Evolutionary conservation across 2,329 filamentous ascomycete species (phyloP), one percentile per base, ranked within the genome.

Genomic region (Stagonosporopsis tanaceti): DNA sequence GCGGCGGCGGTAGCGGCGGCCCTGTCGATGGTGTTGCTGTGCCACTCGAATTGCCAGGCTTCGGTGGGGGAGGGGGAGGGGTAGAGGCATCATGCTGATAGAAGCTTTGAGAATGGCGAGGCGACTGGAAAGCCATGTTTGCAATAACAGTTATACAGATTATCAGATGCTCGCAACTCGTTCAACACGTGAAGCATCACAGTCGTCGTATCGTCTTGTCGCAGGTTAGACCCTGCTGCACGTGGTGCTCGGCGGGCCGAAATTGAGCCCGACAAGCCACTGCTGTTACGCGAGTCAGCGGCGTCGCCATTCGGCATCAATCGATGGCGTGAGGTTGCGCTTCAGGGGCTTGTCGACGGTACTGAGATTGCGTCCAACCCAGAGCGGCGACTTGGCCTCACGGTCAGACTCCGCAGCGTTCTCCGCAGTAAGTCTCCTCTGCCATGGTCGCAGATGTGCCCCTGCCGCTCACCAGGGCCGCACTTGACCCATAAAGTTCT

Each of bases 61-160:
- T 79, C 20, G 77, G 77, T 20, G 80, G 81, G 20, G 81, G 81
- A 9, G 80, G 81, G 6, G 80, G 77, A 35, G 81, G 80, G 20
- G 80, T 79, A 14, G 79, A 77, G 35, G 77, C 66, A 63, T 81
- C 76, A 68, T 75, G 78, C 27, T 75, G 69, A 63, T 74, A 77
- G 44, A 74, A 72, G 41, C 65, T 64, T 47, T 76, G 75, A 14
- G 74, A 76, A 53, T 76, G 70, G 47, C 62, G 76, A 15, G 76
- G 76, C 9, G 76, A 76, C 48, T 76, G 72, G 61, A 69, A 76
- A 7, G 76, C 66, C 76, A 78, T 78, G 41, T 32, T 59, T 15
- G 34, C 28, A 38, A 25, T 24, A 22, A 41, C 48, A 38, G 34
- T 12, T 38, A 40, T 24, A 35, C 8, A 14, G 32, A 35, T 35